A percentile compares a stretch with the other conserved stretches of the same genome.
Evolutionary conservation across 2,329 filamentous ascomycete genomes (phyloP).

Genomic region (Niveomyces coronatus): DNA sequence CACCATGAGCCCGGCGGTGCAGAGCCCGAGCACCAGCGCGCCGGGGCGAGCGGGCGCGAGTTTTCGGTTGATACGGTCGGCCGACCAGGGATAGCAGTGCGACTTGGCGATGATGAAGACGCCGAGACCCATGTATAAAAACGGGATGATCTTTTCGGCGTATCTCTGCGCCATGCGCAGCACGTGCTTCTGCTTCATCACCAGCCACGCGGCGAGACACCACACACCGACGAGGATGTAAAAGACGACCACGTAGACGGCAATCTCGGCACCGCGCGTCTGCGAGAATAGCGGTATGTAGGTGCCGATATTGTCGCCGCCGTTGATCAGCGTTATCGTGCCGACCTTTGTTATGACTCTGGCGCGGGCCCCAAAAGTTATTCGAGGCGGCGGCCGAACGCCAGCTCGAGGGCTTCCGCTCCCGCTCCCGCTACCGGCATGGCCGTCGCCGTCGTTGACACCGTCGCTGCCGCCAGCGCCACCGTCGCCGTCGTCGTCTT

Average conservation of each 20-base stretch:
- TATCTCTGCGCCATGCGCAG: constrained; percentile 18
- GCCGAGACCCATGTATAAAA: constrained; percentile 23
- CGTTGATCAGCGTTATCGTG: constrained; percentile 23
- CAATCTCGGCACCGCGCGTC: constrained; percentile 20
- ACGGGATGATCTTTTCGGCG: constrained; percentile 17
- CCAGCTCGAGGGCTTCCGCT: too few species aligned
- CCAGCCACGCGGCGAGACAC: constrained; percentile 19
- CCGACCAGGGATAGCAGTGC: constrained; percentile 23
- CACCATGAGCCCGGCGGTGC: constrained; percentile 11
- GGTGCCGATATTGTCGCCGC: constrained; percentile 25
- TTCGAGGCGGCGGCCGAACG: constrained; percentile 3
- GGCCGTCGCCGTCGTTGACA: too few species aligned
- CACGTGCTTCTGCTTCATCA: constrained; percentile 23
- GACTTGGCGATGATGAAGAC: constrained; percentile 24
- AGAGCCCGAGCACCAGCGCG: constrained; percentile 11
- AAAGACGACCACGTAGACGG: constrained; percentile 22
- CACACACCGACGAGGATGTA: constrained; percentile 23
- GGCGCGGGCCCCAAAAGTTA: constrained; percentile 8
- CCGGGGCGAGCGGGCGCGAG: constrained; percentile 8
- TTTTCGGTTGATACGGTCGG: constrained; percentile 19
- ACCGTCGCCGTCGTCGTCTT: constrained; percentile 7
- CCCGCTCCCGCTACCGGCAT: too few species aligned
- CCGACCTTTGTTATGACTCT: constrained; percentile 20
- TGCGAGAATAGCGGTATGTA: constrained; percentile 26
- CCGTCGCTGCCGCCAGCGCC: background rate